Base-by-base conservation (phyloP, 768 basidiomycete species). In the Tylopilus balloui region DNA sequence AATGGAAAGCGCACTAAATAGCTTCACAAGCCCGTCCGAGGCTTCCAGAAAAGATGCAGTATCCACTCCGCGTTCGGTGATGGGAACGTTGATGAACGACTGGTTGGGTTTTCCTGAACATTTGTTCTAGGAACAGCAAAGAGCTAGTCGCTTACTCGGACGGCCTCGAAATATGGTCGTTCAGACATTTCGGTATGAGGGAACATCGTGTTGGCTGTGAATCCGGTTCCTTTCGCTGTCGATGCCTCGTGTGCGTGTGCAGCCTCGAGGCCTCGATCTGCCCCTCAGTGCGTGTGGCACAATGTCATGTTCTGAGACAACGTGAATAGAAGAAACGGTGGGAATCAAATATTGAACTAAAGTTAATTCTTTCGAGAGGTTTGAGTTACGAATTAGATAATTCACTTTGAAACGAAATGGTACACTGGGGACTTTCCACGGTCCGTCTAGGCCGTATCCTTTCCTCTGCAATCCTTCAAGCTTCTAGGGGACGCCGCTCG, bases 81-180 rank as follows among this genome's bases (percentile, higher is more conserved):
- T 73, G 14, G 82, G 78, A 34, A 97, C 89, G 53, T 95, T 88
- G 59, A 78, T 81, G 68, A 89, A 97, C 10, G 90, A 92, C 93
- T 96, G 23, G 46, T 14, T 42, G 27, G 37, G 38, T 35, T 35
- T 53, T 48, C 43, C 43, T 48, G 9, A 56, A 43, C 37, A 10
- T 36, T 41, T 27, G 17, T 42, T 41, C 42, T 19, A n/a, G 3
- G 21, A 15, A 39, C 15, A 20, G 20, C 42, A 38, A 47, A n/a
- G 40, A 45, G 35, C 24, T 21, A 42, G 42, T 50, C 19, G 28
- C 70, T 51, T 60, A 84, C 84, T 71, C 79, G 84, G 47, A 83
- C 80, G 10, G 79, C 79, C 69, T 86, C 82, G 53, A 85, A 86
- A 59, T 85, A 78, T 9, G 83, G 84, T 14, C 76, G 56, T 48